Base-by-base conservation (phyloP, 805 yeast genomes). In the Yarrowia sp. region DNA sequence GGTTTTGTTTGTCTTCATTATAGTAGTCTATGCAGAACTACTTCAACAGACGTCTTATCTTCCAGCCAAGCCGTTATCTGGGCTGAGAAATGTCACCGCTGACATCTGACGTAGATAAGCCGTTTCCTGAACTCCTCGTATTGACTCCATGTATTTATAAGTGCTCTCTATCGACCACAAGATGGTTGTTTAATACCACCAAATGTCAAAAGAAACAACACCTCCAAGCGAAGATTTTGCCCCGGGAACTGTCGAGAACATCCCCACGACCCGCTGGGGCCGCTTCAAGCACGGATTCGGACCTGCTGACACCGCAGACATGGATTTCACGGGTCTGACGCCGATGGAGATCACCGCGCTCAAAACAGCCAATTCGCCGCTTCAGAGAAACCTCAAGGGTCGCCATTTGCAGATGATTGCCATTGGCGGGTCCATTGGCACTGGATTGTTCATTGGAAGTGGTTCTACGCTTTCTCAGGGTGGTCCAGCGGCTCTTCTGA, bases 401-500 rank as follows among this genome's bases (percentile, higher is more conserved):
- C 69, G 78, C 6, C 77, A 74, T 64, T 13, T 44, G 2, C 51
- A 44, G 13, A 44, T 44, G 51, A 44, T 44, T 29, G 51, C 51
- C 8, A 44, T 44, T 13, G 51, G 51, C 1, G 51, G 51, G 1
- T 86, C 93, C 59, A 86, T 89, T 63, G 96, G 96, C 69, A 86
- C 94, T 22, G 88, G 88, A 66, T 72, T 84, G 41, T 84, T 82
- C 69, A 74, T 84, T 31, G 51, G 51, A 1, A 25, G 33, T 1
- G 51, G 51, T 9, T 29, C 35, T 7, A 44, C 51, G 2, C 51
- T 44, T 4, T 12, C 18, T 19, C 8, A 44, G 4, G 51, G 51
- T 3, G 51, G 51, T 13, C 51, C 51, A 18, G 51, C 51, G 2
- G 51, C 51, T 12, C 12, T 44, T 9, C 12, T 44, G 13, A 44